Conservation (phyloP, 768 basidiomycete species). For the Myochromella boudieri region DNA sequence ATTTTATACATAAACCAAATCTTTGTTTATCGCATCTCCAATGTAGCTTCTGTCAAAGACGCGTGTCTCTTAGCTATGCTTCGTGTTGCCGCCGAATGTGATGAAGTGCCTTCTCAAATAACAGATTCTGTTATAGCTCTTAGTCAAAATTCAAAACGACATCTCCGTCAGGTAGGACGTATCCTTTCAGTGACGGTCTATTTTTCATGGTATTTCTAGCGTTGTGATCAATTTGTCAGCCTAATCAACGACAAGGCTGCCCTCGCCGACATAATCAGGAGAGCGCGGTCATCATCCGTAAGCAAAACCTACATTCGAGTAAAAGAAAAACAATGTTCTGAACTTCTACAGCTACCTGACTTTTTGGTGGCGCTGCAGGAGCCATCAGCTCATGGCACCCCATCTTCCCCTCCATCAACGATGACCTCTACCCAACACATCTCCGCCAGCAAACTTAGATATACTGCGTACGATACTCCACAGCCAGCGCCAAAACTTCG, state of each 20-base stretch:
- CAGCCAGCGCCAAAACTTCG: slow-evolving; percentile 46
- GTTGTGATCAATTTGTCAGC: slow-evolving; percentile 67
- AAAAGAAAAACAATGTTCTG: neutral
- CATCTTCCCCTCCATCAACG: slow-evolving; percentile 15
- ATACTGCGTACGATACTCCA: slow-evolving; percentile 70
- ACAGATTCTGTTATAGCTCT: slow-evolving; percentile 41
- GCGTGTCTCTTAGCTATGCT: slow-evolving; percentile 72
- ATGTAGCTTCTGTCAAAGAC: slow-evolving; percentile 69
- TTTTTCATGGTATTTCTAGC: slow-evolving; percentile 37
- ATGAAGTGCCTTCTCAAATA: slow-evolving; percentile 48
- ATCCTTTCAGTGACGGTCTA: neutral
- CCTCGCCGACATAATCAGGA: slow-evolving; percentile 46
- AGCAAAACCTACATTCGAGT: slow-evolving; percentile 19
- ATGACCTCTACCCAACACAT: slow-evolving; percentile 21
- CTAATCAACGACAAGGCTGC: slow-evolving; percentile 43
- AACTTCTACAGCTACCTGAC: slow-evolving; percentile 61
- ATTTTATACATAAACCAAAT: no score
- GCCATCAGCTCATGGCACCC: slow-evolving; percentile 6
- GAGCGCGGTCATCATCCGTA: slow-evolving; percentile 59
- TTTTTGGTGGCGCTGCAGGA: slow-evolving; percentile 50
- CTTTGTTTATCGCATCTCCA: neutral
- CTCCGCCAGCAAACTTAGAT: slow-evolving; percentile 56
- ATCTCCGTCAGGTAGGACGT: slow-evolving; percentile 56
- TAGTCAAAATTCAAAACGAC: slow-evolving; percentile 43
- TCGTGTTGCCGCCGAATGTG: slow-evolving; percentile 59